Evolutionary conservation across 2,329 filamentous ascomycete genomes (phyloP), one percentile per base, ranked within the genome.

Genomic region (Aureobasidium sp.): DNA sequence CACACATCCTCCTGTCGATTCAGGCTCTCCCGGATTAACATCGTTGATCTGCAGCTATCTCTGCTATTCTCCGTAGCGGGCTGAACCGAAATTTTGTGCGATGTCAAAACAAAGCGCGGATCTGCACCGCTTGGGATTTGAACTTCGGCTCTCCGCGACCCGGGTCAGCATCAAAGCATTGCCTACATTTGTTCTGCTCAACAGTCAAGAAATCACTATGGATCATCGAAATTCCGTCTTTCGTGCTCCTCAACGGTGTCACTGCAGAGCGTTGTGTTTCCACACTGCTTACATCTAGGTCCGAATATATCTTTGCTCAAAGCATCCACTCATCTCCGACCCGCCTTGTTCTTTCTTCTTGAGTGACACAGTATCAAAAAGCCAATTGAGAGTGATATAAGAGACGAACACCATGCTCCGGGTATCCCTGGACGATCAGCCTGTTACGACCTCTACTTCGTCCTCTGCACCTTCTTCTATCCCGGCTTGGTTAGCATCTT

Each of bases 401-500:
- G 13, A 45, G 16, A 25, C n/a, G 16, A 37, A 16, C 21, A n/a
- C 27, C 54, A 59, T 59, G 54, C 42, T 30, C 10, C n/a, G 21
- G 16, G 29, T 59, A 9, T 25, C 32, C 15, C 13, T 44, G 16
- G 54, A 59, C 7, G 54, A 48, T 11, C 54, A 59, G 34, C 42
- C 54, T 41, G 53, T 57, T 13, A 48, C 42, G 11, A 30, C 34
- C 21, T 39, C 54, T 15, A 21, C 54, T 48, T 21, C 54, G 32
- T 39, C 54, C 30, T 47, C 54, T 47, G 10, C 42, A 25, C 2
- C 54, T 27, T 21, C 54, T 11, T 59, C 54, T 3, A 55, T 53
- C 21, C 60, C 48, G n/a, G 48, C 64, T 48, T 66, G 66, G 65
- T 65, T 66, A 34, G 62, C 64, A 16, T 62, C 62, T 44, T 67